Evolutionary conservation across 805 yeast genomes (phyloP).

Genomic region (Candida chilensis): DNA sequence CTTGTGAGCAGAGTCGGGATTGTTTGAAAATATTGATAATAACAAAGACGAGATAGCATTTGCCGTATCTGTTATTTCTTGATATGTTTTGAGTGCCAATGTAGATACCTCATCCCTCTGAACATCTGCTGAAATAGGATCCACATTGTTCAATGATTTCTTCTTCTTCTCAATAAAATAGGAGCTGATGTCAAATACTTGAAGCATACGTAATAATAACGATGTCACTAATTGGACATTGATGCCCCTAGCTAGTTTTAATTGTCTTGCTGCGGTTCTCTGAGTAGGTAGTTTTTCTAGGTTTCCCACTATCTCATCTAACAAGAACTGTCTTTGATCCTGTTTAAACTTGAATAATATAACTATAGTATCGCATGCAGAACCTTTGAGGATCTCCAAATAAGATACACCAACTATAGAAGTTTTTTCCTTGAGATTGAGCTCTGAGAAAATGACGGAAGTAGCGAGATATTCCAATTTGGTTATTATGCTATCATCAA

Average conservation of each 20-base stretch:
- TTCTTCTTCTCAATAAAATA: no score
- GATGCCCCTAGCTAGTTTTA: constrained; percentile 30
- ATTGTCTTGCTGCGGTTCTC: constrained; percentile 32
- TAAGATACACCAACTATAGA: constrained; percentile 9
- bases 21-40: constrained; percentile 15
- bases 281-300: constrained; percentile 39
- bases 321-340: constrained; percentile 50
- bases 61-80: constrained; percentile 7
- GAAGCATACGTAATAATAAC: constrained; percentile 33
- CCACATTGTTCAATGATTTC: no score
- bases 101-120: no score
- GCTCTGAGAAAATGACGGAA: constrained; percentile 29
- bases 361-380: constrained; percentile 16
- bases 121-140: no score
- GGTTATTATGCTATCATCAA: constrained; percentile 44
- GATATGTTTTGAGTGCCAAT: no score
- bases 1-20: constrained; percentile 18
- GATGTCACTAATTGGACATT: constrained; percentile 40
- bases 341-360: constrained; percentile 28
- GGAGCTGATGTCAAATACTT: constrained; percentile 17
- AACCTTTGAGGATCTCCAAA: constrained; percentile 16
- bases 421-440: constrained; percentile 10
- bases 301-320: constrained; percentile 49
- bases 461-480: constrained; percentile 46
- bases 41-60: constrained; percentile 15